Percentiles rank a stretch among this genome's conserved stretches.
Conservation (phyloP, 768 basidiomycete species). For the Inosperma sp. region DNA sequence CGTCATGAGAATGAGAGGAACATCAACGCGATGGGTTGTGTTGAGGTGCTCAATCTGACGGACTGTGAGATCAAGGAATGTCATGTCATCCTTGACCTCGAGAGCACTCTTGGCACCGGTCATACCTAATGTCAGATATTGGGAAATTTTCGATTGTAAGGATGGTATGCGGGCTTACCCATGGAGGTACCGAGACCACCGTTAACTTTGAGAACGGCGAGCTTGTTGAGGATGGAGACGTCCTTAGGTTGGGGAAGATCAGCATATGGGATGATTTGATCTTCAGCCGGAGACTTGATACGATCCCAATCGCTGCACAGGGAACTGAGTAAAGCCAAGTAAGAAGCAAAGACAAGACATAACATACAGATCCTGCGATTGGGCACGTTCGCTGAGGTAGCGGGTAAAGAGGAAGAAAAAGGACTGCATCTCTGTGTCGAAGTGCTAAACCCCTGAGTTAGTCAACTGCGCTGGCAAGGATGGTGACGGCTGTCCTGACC, state of each 20-base stretch:
- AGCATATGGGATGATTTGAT: constrained; percentile 83
- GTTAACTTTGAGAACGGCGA: constrained; percentile 94
- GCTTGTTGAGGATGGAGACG: constrained; percentile 74
- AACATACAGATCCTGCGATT: constrained; percentile 79
- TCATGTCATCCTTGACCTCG: constrained; percentile 97
- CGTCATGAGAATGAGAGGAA: constrained; percentile 98
- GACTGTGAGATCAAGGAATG: constrained; percentile 91
- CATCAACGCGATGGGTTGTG: constrained; percentile 76
- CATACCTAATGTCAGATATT: constrained; percentile 49
- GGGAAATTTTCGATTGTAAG: background rate
- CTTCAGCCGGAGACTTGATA: constrained; percentile 80
- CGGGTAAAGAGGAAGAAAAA: constrained; percentile 97
- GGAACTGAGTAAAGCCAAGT: constrained; percentile 4
- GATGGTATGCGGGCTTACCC: constrained; percentile 44
- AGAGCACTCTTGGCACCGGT: constrained; percentile 88
- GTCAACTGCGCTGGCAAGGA: constrained; percentile 18
- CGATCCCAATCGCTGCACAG: constrained; percentile 76
- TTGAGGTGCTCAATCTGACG: constrained; percentile 96
- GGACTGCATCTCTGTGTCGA: constrained; percentile 93
- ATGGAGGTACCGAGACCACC: constrained; percentile 90
- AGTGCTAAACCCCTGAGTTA: constrained; percentile 49
- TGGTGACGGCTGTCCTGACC: constrained; percentile 39
- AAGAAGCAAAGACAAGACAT: constrained; percentile 8
- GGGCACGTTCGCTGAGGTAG: constrained; percentile 85
- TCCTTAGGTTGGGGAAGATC: constrained; percentile 57